Evolutionary conservation across 257 asterid species (phyloP), one percentile per base, ranked within the genome.

Genomic region (Ballota nigra): DNA sequence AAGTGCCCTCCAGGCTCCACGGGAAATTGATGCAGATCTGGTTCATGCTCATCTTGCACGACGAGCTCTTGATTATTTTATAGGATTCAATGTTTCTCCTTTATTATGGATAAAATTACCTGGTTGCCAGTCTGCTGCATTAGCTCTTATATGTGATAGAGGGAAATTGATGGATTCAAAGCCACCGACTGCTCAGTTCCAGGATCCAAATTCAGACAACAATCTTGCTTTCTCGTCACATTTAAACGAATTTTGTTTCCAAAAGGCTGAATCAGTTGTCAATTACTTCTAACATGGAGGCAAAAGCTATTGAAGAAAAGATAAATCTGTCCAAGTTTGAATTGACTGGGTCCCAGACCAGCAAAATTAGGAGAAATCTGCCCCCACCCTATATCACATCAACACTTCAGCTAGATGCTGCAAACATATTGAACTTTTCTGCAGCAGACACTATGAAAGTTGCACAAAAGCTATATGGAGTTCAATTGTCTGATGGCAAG

Each of bases 321-420:
- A 82, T 91, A 22, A 71, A 56, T 29, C 77, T 73, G 76, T 86
- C 88, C 36, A 75, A 57, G 36, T 94, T 91, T 79, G 81, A 70
- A 75, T 92, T 91, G 43, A 63, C 75, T 58, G 72, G 82, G 68
- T 74, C 87, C 51, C 88, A 89, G 84, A 77, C 73, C 69, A 85
- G 85, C 80, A 86, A 83, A 78, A 57, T 52, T 68, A 86, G 83
- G 72, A 85, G 82, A 81, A 91, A 86, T 56, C 95, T 98, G 9
- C 92, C 93, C 58, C 62, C 78, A 61, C 99, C 99, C 36, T 88
- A 83, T 71, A 89, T 89, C 74, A 94, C 99, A 51, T 91, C 99
- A 28, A 83, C 97, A 13, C 96, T 91, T 71, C 98, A 91, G 86
- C 99, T 91, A 84, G 99, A 94, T 67, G 99, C 99, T 57, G 93